These are phyloP conservation scores for Saccharomyces kudriavzevii DNA, from an alignment of 805 yeast species.

Conservation along the genomic window DNA sequence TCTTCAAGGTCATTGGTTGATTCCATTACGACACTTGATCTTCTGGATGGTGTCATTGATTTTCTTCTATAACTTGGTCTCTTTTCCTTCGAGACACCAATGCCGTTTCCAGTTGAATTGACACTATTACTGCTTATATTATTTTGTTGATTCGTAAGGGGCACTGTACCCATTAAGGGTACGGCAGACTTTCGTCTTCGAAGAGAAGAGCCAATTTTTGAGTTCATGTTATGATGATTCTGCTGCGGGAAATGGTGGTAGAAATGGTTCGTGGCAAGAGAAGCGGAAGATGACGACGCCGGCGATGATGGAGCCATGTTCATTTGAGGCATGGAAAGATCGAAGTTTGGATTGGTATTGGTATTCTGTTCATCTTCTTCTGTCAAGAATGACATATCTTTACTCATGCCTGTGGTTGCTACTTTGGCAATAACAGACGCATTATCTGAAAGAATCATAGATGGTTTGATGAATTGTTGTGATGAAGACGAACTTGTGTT, in stretches of 20 bases:
- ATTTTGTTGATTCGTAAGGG: background rate
- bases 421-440: constrained; percentile 13
- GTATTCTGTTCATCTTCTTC: constrained; percentile 6
- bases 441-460: constrained; percentile 13
- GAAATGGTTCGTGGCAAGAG: background rate
- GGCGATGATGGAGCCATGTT: background rate
- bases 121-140: background rate
- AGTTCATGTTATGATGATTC: background rate
- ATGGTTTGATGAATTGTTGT: constrained; percentile 15
- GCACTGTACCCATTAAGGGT: background rate
- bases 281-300: background rate
- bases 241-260: background rate
- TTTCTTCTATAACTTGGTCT: background rate
- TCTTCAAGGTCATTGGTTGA: constrained; percentile 14
- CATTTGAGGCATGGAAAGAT: constrained; percentile 1
- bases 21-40: background rate
- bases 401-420: constrained; percentile 12
- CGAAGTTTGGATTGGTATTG: constrained; percentile 4
- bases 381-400: background rate
- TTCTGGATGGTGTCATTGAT: background rate
- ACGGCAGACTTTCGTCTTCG: background rate
- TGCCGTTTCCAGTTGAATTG: background rate
- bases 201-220: background rate
- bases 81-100: background rate
- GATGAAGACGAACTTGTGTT: background rate